Percentiles rank a stretch among this genome's conserved stretches.
phyloP scores from a whole-genome alignment of 2,329 filamentous ascomycete species.

The Aspergillus oerlinghausenensis region DNA sequence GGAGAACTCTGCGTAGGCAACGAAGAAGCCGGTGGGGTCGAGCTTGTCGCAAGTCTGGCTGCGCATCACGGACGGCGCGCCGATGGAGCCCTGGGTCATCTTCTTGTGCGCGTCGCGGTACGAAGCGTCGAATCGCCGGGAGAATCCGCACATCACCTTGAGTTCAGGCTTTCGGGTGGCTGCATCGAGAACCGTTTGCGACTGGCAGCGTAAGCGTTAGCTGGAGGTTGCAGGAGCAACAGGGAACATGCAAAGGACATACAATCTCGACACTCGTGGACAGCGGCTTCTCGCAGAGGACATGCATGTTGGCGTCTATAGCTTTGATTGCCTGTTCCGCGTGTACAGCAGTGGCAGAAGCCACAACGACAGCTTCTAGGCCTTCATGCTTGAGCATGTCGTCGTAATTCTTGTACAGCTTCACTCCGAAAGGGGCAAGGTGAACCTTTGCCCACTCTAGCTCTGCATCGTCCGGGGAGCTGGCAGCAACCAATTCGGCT shows the following conservation, averaged over 20 bases:
- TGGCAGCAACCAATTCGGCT: slow-evolving; percentile 48
- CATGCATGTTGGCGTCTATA: slow-evolving; percentile 51
- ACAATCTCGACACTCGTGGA: slow-evolving; percentile 57
- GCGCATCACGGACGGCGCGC: slow-evolving; percentile 56
- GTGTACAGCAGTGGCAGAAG: slow-evolving; percentile 53
- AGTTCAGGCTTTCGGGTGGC: slow-evolving; percentile 47
- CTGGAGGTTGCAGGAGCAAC: background rate
- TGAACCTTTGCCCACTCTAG: slow-evolving; percentile 48
- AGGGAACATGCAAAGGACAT: slow-evolving; percentile 18
- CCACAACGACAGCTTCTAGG: slow-evolving; percentile 53
- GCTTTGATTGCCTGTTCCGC: slow-evolving; percentile 56
- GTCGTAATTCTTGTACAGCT: slow-evolving; percentile 51
- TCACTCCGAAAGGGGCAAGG: slow-evolving; percentile 50
- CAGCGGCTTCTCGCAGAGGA: slow-evolving; percentile 52
- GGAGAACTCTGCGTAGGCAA: slow-evolving; percentile 60
- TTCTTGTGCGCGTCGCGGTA: slow-evolving; percentile 56
- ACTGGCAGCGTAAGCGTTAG: slow-evolving; percentile 35
- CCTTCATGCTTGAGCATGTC: slow-evolving; percentile 54
- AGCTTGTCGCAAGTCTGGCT: slow-evolving; percentile 65
- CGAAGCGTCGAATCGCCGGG: slow-evolving; percentile 56
- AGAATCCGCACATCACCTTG: slow-evolving; percentile 59
- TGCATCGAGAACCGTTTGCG: slow-evolving; percentile 56
- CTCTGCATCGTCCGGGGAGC: slow-evolving; percentile 44
- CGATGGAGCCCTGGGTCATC: slow-evolving; percentile 53
- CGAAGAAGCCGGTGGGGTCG: slow-evolving; percentile 63